phyloP scores from a whole-genome alignment of 1,139 yeast species.

The Lodderomyces margitis region DNA sequence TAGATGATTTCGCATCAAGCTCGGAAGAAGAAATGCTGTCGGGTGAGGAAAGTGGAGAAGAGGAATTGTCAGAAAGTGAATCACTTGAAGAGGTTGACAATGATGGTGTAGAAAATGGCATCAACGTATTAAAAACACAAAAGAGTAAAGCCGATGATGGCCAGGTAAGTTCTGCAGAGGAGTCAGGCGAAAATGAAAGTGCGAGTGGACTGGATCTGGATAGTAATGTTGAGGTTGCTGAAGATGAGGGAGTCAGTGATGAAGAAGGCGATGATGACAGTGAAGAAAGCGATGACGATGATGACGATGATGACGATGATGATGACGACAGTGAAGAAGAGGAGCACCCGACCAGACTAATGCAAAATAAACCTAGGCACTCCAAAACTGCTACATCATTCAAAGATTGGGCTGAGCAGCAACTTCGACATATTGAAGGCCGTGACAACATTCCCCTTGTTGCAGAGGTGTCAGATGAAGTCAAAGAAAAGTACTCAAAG shows the following conservation, averaged over 20 bases:
- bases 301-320: constrained; percentile 19
- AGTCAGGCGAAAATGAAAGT: background rate
- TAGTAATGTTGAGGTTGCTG: constrained; percentile 36
- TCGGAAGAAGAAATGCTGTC: constrained; percentile 21
- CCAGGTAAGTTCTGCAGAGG: constrained; percentile 32
- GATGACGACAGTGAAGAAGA: constrained; percentile 21
- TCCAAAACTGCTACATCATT: constrained; percentile 45
- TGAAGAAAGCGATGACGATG: constrained; percentile 17
- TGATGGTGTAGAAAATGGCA: constrained; percentile 11
- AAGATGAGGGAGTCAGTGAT: constrained; percentile 14
- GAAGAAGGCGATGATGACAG: constrained; percentile 19
- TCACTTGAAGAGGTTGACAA: constrained; percentile 19
- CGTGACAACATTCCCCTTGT: constrained; percentile 43
- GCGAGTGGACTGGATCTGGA: constrained; percentile 7
- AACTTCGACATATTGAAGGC: constrained; percentile 59
- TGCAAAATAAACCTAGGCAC: constrained; percentile 41
- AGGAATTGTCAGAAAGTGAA: constrained; percentile 10
- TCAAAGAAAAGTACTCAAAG: constrained; percentile 41
- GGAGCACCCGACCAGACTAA: constrained; percentile 32
- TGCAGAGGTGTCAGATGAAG: constrained; percentile 52
- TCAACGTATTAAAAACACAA: constrained; percentile 14
- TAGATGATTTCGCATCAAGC: constrained; percentile 34
- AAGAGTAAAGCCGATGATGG: constrained; percentile 31
- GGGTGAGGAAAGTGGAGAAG: constrained; percentile 19
- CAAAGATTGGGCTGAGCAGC: constrained; percentile 61